Evolutionary conservation across 1,284 basidiomycete species (phyloP).

Genomic region (Bjerkandera adusta): DNA sequence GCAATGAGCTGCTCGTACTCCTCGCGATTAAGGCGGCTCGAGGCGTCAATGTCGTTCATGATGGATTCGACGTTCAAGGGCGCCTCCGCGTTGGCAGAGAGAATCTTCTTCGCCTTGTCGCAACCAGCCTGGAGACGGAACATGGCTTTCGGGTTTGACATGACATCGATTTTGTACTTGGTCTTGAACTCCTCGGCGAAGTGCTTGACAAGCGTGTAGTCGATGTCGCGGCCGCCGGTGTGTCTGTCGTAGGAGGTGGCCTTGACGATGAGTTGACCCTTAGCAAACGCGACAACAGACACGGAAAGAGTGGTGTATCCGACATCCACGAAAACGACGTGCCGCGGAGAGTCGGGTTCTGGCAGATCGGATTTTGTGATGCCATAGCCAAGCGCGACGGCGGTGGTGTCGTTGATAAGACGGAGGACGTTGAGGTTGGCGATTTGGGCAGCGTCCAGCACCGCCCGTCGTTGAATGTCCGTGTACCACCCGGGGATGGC

Average conservation of each 20-base stretch:
- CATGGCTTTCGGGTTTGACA: slow-evolving; percentile 84
- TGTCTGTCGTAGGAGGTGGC: slow-evolving; percentile 86
- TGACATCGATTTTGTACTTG: slow-evolving; percentile 95
- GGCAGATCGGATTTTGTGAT: slow-evolving; percentile 96
- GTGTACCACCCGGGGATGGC: slow-evolving; percentile 95
- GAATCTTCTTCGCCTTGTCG: slow-evolving; percentile 71
- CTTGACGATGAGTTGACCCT: slow-evolving; percentile 87
- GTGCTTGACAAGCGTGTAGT: slow-evolving; percentile 83
- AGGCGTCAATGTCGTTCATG: slow-evolving; percentile 85
- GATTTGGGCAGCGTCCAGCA: slow-evolving; percentile 86
- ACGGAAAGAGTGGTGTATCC: slow-evolving; percentile 89
- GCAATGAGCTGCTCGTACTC: slow-evolving; percentile 58
- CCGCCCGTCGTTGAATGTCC: slow-evolving; percentile 84
- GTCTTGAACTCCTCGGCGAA: slow-evolving; percentile 88
- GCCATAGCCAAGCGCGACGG: slow-evolving; percentile 91
- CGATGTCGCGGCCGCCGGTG: slow-evolving; percentile 92
- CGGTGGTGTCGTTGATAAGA: slow-evolving; percentile 93
- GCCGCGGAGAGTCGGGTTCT: slow-evolving; percentile 72
- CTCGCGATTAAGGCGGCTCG: slow-evolving; percentile 57
- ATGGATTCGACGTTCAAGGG: slow-evolving; percentile 90
- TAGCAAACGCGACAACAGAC: slow-evolving; percentile 86
- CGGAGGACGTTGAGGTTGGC: slow-evolving; percentile 87
- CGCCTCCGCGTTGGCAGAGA: slow-evolving; percentile 83
- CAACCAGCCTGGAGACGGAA: slow-evolving; percentile 87
- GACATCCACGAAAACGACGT: slow-evolving; percentile 91